Base-by-base conservation (phyloP, 768 basidiomycete species). In the Cystobasidium onofrii region DNA sequence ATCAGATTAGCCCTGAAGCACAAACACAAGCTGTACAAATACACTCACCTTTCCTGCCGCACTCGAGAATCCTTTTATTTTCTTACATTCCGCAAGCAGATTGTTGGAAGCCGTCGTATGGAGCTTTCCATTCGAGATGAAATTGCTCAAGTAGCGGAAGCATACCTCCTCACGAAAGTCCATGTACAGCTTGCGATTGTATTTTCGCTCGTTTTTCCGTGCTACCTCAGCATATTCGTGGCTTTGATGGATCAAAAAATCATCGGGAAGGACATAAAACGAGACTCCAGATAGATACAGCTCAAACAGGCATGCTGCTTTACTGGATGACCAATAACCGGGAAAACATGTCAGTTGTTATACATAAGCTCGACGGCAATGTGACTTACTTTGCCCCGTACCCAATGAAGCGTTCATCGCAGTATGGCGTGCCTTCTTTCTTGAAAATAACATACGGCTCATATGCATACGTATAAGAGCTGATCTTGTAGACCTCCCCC, bases 291-390 rank as follows among this genome's bases (percentile, higher is more conserved):
- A 88, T 7, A 94, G 83, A 81, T 91, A 91, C 86, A 94, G 90
- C 80, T 92, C 92, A 79, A 89, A 92, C 43, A 92, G 84, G 79
- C 92, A 93, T 12, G 92, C 91, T 1, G 92, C 92, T 80, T 94
- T 94, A 83, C 94, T 94, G 64, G 39, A 43, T 9, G 23, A 36
- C 12, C 12, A 67, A n/a, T n/a, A n/a, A n/a, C n/a, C n/a, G n/a
- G n/a, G n/a, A n/a, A n/a, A n/a, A n/a, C n/a, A n/a, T n/a, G n/a
- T n/a, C n/a, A n/a, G n/a, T n/a, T n/a, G n/a, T n/a, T n/a, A n/a
- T n/a, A n/a, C n/a, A n/a, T n/a, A n/a, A n/a, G n/a, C n/a, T n/a
- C n/a, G n/a, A n/a, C n/a, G n/a, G n/a, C n/a, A n/a, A n/a, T n/a
- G n/a, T n/a, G n/a, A 29, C 65, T 67, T 27, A 67, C 65, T 67